Conservation (phyloP, 257 asterid genomes). For the Anisodus acutangulus region DNA sequence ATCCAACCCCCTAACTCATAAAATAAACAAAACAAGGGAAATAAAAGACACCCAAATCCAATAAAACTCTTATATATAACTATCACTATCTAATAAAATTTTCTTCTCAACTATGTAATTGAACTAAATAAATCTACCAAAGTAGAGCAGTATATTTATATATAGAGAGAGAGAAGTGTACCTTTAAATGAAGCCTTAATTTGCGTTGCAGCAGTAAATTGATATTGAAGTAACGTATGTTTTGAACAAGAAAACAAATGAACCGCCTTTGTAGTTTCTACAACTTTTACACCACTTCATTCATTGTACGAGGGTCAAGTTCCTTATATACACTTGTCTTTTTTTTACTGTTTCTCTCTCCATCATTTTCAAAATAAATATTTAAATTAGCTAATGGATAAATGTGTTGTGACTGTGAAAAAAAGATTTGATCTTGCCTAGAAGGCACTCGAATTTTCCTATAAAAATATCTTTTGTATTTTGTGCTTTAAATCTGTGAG, state of each 20-base stretch:
- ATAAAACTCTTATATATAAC: background rate
- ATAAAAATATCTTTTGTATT: constrained; percentile 25
- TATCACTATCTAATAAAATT: background rate
- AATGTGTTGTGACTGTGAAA: background rate
- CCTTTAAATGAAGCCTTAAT: constrained; percentile 34
- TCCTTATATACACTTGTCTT: constrained; percentile 4
- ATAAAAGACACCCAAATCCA: background rate
- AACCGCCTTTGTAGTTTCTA: constrained; percentile 43
- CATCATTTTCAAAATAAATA: background rate
- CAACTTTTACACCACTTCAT: background rate
- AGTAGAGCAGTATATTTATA: background rate
- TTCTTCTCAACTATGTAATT: background rate
- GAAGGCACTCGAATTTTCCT: constrained; percentile 46
- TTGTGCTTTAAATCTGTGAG: background rate
- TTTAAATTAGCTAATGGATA: background rate
- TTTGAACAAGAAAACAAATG: constrained; percentile 45
- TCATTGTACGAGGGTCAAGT: background rate
- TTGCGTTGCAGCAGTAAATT: constrained; percentile 33
- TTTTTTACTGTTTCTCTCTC: background rate
- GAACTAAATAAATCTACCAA: background rate
- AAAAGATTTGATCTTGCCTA: constrained; percentile 24
- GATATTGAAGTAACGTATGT: constrained; percentile 49
- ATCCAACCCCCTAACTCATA: background rate
- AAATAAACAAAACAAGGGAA: background rate
- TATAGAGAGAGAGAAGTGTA: background rate